phyloP scores from a whole-genome alignment of 495 filamentous ascomycete genomes.

The Trichoderma reesei region DNA sequence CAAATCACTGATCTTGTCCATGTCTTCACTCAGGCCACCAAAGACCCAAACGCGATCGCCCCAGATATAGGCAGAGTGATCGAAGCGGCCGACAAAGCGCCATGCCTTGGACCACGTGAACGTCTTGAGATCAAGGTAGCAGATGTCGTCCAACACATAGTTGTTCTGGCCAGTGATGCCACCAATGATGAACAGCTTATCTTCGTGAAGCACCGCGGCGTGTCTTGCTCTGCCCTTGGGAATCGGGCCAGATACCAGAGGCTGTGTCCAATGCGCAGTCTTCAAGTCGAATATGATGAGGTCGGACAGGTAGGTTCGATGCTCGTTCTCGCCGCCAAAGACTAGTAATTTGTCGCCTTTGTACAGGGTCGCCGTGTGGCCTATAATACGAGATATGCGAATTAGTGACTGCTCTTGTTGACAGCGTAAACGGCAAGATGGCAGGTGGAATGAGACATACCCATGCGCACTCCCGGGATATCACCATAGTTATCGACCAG shows the following conservation, averaged over 20 bases:
- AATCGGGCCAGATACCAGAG: conserved; percentile 68
- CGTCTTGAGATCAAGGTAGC: conserved; percentile 91
- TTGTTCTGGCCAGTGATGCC: conserved; percentile 83
- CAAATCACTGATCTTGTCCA: conserved; percentile 90
- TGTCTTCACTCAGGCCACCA: conserved; percentile 84
- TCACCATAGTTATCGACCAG: conserved; percentile 97
- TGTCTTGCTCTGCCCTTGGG: conserved; percentile 87
- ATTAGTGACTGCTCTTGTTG: neutral
- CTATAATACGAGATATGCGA: conserved; percentile 39
- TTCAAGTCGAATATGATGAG: conserved; percentile 91
- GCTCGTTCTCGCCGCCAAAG: conserved; percentile 96
- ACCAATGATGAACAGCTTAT: conserved; percentile 90
- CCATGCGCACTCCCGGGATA: conserved; percentile 96
- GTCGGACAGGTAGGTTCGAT: conserved; percentile 88
- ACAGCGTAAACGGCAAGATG: neutral
- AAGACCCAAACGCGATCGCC: conserved; percentile 91
- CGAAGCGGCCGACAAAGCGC: conserved; percentile 88
- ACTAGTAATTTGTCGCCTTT: conserved; percentile 88
- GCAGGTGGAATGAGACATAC: conserved; percentile 45
- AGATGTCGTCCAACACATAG: conserved; percentile 85
- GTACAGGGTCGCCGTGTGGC: conserved; percentile 92
- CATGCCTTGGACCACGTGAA: conserved; percentile 96
- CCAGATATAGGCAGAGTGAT: conserved; percentile 88
- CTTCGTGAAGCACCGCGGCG: conserved; percentile 87
- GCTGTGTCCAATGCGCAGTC: conserved; percentile 88